phyloP scores from a whole-genome alignment of 805 yeast species.

The Torulaspora delbrueckii region DNA sequence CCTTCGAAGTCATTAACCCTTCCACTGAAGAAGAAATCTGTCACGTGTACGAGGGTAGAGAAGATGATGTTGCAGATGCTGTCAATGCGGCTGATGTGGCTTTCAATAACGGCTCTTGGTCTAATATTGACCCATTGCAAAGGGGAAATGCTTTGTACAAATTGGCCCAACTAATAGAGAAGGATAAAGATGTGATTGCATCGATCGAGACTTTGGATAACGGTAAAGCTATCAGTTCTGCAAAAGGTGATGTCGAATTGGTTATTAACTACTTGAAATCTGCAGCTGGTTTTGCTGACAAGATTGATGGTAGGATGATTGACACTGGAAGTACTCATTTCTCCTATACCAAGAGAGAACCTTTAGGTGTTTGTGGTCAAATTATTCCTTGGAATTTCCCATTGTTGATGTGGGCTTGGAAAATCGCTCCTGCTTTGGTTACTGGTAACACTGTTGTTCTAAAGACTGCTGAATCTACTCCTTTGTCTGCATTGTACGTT shows the following conservation, averaged over 20 bases:
- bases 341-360: slow-evolving; percentile 78
- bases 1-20: slow-evolving; percentile 61
- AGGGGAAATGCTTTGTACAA: slow-evolving; percentile 61
- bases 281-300: slow-evolving; percentile 90
- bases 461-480: slow-evolving; percentile 91
- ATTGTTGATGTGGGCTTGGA: slow-evolving; percentile 89
- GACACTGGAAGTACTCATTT: slow-evolving; percentile 73
- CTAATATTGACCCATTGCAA: slow-evolving; percentile 58
- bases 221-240: slow-evolving; percentile 73
- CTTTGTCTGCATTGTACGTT: slow-evolving; percentile 76
- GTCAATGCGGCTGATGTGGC: slow-evolving; percentile 82
- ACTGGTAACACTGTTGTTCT: slow-evolving; percentile 85
- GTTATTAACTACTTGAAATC: slow-evolving; percentile 69
- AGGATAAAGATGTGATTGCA: slow-evolving; percentile 66
- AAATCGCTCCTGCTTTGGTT: slow-evolving; percentile 87
- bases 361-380: slow-evolving; percentile 92
- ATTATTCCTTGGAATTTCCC: slow-evolving; percentile 98
- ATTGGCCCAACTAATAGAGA: slow-evolving; percentile 74
- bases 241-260: slow-evolving; percentile 71
- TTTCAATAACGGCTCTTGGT: slow-evolving; percentile 74
- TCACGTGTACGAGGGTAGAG: slow-evolving; percentile 67
- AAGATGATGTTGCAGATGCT: slow-evolving; percentile 76
- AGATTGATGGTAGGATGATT: slow-evolving; percentile 67
- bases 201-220: slow-evolving; percentile 81
- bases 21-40: slow-evolving; percentile 69